These are phyloP conservation scores for Globisporangium cystogenes DNA, from an alignment of 352 stramenopile species.

Conservation along the genomic window DNA sequence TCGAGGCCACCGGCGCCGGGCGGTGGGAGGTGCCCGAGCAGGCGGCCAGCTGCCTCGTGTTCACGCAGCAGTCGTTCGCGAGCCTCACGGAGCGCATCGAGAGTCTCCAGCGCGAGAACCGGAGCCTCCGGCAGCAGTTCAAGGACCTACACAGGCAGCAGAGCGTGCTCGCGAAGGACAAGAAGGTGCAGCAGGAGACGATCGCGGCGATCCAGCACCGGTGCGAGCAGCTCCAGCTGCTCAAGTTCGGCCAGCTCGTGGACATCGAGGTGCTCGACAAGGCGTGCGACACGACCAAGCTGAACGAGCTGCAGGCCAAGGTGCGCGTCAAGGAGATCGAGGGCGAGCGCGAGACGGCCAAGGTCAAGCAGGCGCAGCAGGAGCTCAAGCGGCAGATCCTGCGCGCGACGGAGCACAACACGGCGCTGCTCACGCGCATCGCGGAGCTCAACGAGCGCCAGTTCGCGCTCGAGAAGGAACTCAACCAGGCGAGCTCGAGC, in stretches of 20 bases:
- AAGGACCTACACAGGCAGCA: conserved; percentile 87
- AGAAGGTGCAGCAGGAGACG: conserved; percentile 59
- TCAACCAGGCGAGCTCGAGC: conserved; percentile 58
- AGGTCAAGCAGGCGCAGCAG: conserved; percentile 44
- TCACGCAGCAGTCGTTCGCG: conserved; percentile 54
- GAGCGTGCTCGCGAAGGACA: conserved; percentile 73
- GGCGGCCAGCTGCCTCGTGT: conserved; percentile 61
- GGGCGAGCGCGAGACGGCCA: conserved; percentile 40
- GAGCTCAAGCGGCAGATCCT: conserved; percentile 72
- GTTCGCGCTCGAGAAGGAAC: conserved; percentile 78
- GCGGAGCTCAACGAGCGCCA: conserved; percentile 72
- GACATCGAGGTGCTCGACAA: conserved; percentile 89
- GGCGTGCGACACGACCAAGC: conserved; percentile 61
- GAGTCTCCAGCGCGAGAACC: conserved; percentile 80
- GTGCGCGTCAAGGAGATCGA: conserved; percentile 72
- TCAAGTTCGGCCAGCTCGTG: conserved; percentile 78
- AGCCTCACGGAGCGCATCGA: conserved; percentile 68
- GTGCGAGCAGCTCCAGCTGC: conserved; percentile 72
- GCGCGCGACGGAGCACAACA: conserved; percentile 81
- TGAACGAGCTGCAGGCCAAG: conserved; percentile 68
- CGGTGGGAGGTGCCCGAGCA: conserved; percentile 48
- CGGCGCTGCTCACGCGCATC: conserved; percentile 68
- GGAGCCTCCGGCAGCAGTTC: conserved; percentile 82
- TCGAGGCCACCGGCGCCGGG: conserved; percentile 15
- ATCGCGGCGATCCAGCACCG: conserved; percentile 59